Evolutionary conservation across 345 rosid species (phyloP).

Genomic region (Linum tenue): DNA sequence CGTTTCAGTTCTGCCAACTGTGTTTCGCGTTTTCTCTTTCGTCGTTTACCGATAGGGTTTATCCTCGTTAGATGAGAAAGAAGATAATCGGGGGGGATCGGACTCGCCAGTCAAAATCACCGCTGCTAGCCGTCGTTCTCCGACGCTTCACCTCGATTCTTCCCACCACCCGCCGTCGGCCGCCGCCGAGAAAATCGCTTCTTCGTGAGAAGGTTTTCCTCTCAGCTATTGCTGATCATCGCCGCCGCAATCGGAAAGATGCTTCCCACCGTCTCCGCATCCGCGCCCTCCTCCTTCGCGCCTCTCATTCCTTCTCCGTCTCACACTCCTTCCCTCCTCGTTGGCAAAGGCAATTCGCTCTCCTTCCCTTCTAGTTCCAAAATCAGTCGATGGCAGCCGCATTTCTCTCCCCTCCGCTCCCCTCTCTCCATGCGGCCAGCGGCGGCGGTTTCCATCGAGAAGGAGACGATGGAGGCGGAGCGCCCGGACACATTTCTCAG

Average conservation of each 20-base stretch:
- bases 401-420: background rate
- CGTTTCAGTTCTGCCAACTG: too few relatives aligned
- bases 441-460: conserved; percentile 22
- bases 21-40: too few relatives aligned
- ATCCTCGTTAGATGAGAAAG: background rate
- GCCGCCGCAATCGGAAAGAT: background rate
- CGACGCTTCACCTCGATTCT: background rate
- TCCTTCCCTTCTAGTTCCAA: too few relatives aligned
- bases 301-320: background rate
- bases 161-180: background rate
- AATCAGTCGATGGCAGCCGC: background rate
- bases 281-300: background rate
- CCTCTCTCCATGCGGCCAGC: background rate
- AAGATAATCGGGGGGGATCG: background rate
- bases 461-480: conserved; percentile 24
- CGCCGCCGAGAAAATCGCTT: too few relatives aligned
- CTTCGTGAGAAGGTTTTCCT: background rate
- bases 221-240: background rate
- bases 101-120: background rate
- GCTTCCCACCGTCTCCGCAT: background rate
- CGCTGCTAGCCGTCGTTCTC: background rate
- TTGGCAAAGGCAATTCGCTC: background rate
- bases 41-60: background rate
- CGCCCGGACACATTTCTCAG: conserved; percentile 73
- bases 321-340: background rate